A percentile compares a stretch with the other conserved stretches of the same genome.
phyloP scores from a whole-genome alignment of 805 yeast species.

The Hanseniaspora pseudoguilliermondii region DNA sequence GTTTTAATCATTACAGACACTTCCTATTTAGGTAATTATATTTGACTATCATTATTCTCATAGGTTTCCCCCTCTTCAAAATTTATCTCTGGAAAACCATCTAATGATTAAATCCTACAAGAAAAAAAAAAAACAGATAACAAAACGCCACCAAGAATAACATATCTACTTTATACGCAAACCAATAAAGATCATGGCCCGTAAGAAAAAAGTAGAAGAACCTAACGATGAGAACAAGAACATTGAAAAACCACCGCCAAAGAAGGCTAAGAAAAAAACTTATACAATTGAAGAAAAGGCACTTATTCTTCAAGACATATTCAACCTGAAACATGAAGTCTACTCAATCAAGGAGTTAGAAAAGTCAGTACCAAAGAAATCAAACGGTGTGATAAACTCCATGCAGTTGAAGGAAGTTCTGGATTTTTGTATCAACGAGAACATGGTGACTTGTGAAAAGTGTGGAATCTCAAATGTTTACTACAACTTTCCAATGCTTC shows the following conservation, averaged over 20 bases:
- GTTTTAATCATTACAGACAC: too few relatives aligned
- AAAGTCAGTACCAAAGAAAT: slow-evolving; percentile 32
- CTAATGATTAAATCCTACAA: too few relatives aligned
- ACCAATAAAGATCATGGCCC: neutral
- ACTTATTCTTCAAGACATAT: slow-evolving; percentile 28
- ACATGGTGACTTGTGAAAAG: slow-evolving; percentile 37
- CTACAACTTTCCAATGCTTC: slow-evolving; percentile 33
- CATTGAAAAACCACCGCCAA: slow-evolving; percentile 25
- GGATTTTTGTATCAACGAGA: slow-evolving; percentile 38
- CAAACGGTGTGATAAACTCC: slow-evolving; percentile 34
- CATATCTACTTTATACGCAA: too few relatives aligned
- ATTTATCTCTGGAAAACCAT: too few relatives aligned
- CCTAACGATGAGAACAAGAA: neutral
- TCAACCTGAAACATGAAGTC: slow-evolving; percentile 31
- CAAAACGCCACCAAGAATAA: too few relatives aligned
- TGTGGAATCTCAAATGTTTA: slow-evolving; percentile 43
- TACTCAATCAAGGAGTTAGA: slow-evolving; percentile 43
- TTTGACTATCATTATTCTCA: too few relatives aligned
- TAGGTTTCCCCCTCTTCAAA: too few relatives aligned
- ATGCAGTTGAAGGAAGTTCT: slow-evolving; percentile 44
- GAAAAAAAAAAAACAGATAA: too few relatives aligned
- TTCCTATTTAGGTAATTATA: too few relatives aligned
- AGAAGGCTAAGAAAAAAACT: slow-evolving; percentile 29
- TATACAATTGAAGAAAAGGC: slow-evolving; percentile 31
- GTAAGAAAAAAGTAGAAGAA: neutral